These are phyloP conservation scores for Bassia scoparia DNA, from an alignment of 148 eudicot species.

Conservation along the genomic window DNA sequence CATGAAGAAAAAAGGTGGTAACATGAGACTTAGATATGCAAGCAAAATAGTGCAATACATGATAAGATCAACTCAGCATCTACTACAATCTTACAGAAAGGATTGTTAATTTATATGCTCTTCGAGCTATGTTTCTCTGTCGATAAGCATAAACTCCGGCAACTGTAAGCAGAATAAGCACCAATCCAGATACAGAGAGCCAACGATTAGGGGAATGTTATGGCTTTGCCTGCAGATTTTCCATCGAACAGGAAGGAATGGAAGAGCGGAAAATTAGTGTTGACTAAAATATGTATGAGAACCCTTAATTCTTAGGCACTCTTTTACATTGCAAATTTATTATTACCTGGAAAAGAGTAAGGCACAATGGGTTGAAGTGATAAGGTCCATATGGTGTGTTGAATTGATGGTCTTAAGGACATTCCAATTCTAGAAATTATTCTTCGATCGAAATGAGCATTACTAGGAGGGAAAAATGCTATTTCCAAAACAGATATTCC, in stretches of 20 bases:
- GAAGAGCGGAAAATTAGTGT: not conserved
- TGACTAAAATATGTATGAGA: no score
- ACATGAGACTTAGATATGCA: not conserved
- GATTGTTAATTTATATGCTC: conserved; percentile 34
- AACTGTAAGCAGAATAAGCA: conserved; percentile 43
- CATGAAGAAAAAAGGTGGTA: not conserved
- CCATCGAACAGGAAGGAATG: conserved; percentile 5
- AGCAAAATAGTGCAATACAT: no score
- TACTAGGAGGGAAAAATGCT: conserved; percentile 49
- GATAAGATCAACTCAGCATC: not conserved
- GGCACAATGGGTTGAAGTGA: conserved; percentile 34
- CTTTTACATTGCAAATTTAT: no score
- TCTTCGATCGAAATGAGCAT: conserved; percentile 48
- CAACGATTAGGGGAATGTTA: conserved; percentile 41
- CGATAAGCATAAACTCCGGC: conserved; percentile 53
- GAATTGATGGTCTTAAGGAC: conserved; percentile 50
- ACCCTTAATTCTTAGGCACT: no score
- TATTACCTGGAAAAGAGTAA: conserved; percentile 54
- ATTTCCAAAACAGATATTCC: conserved; percentile 40
- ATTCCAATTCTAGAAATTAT: conserved; percentile 41
- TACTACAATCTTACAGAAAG: conserved; percentile 51
- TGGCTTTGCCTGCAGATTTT: conserved; percentile 26
- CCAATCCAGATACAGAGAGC: conserved; percentile 32
- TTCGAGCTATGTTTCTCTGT: conserved; percentile 40
- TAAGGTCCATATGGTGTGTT: conserved; percentile 53